Conservation (phyloP, 805 yeast genomes). For the Suhomyces sp. region DNA sequence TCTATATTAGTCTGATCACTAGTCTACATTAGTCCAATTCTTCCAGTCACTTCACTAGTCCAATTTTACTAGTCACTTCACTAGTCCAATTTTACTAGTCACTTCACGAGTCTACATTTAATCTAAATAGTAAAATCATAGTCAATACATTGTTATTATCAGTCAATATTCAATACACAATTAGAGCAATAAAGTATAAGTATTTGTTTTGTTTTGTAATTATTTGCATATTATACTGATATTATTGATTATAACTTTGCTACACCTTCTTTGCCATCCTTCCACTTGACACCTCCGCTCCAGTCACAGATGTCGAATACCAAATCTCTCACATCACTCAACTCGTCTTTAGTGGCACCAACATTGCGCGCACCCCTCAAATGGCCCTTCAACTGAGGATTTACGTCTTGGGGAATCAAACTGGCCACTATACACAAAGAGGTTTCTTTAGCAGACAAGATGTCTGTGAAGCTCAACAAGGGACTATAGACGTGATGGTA, state of each 20-base stretch:
- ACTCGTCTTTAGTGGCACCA: conserved; percentile 66
- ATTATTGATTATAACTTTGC: conserved; percentile 52
- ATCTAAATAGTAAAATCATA: too few species aligned
- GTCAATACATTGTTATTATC: too few species aligned
- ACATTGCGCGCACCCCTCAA: conserved; percentile 79
- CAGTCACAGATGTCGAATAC: conserved; percentile 65
- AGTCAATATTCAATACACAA: too few species aligned
- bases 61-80: too few species aligned
- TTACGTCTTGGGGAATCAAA: conserved; percentile 88
- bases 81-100: too few species aligned
- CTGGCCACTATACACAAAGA: conserved; percentile 74
- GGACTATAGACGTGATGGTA: conserved; percentile 75
- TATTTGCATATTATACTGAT: too few species aligned
- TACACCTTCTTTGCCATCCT: conserved; percentile 52
- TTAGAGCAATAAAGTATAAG: too few species aligned
- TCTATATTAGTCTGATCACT: too few species aligned
- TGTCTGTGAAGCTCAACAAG: conserved; percentile 62
- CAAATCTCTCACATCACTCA: conserved; percentile 57
- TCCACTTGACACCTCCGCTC: conserved; percentile 58
- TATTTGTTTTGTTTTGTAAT: too few species aligned
- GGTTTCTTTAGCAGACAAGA: conserved; percentile 66
- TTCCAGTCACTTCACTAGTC: too few species aligned
- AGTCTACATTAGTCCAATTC: too few species aligned
- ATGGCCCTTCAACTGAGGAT: conserved; percentile 90
- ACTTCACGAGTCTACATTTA: too few species aligned